Conservation (phyloP, 139 green algal species). For the Yamagishiella unicocca region DNA sequence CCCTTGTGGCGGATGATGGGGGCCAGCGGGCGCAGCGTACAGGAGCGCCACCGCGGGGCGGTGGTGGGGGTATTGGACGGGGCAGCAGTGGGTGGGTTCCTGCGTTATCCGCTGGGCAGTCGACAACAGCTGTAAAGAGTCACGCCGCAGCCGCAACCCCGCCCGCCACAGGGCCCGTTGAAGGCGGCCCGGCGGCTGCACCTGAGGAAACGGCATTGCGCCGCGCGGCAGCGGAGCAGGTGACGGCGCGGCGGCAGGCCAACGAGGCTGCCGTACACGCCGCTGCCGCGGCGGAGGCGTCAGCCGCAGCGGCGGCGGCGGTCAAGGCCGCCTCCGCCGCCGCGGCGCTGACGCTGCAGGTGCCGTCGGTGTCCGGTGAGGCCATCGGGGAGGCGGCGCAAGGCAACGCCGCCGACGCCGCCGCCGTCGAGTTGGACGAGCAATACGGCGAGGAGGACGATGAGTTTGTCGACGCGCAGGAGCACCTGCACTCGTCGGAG, state of each 20-base stretch:
- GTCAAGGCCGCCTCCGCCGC: constrained; percentile 16
- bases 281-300: constrained; percentile 8
- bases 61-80: no score
- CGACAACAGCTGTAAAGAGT: no score
- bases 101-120: no score
- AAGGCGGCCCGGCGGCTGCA: no score
- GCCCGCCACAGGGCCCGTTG: no score
- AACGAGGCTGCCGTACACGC: background rate
- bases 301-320: constrained; percentile 11
- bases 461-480: constrained; percentile 17
- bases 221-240: constrained; percentile 10
- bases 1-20: no score
- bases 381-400: background rate
- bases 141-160: no score
- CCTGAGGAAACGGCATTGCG: background rate
- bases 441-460: constrained; percentile 29
- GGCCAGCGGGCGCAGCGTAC: no score
- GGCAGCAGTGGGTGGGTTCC: no score
- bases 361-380: background rate
- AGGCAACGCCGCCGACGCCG: background rate
- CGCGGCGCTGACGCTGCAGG: background rate
- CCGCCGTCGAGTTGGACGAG: background rate
- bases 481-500: constrained; percentile 14
- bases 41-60: no score
- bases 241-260: constrained; percentile 16